Evolutionary conservation across 768 basidiomycete species (phyloP), one percentile per base, ranked within the genome.

Genomic region (Amyloporia xantha): DNA sequence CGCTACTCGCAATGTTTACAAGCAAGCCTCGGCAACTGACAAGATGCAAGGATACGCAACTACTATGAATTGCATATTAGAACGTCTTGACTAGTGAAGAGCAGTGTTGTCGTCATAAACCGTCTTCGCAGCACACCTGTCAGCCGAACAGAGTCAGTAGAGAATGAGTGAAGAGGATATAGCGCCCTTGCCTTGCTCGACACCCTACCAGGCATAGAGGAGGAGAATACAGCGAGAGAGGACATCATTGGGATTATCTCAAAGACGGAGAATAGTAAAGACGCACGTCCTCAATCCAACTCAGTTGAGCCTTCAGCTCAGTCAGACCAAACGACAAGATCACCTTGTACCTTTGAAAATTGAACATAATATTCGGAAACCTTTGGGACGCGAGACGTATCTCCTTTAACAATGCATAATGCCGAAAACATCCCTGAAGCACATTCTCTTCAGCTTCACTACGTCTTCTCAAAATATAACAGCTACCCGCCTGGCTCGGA

Each of bases 241-340:
- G n/a, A n/a, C n/a, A n/a, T n/a, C n/a, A n/a, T n/a, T n/a, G n/a
- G n/a, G n/a, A n/a, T n/a, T n/a, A n/a, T 33, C 30, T 7, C 9
- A 7, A 33, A 33, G 30, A 7, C 30, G 30, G 9, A 33, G 30
- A 15, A 7, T 15, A 33, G 15, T 7, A 33, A 39, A 19, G 33
- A 15, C 58, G 25, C 25, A 57, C 59, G 21, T 59, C 40, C 17
- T 76, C 73, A 38, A 53, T 60, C 75, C 76, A 77, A 5, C 63
- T 58, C 15, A 75, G 65, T 39, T 73, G 70, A 0, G 73, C 73
- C 48, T 73, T 68, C 19, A 76, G 42, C 44, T 77, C 75, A 0
- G 75, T 72, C 35, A 68, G 42, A 0, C 76, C 76, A 33, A 74
- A 71, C 43, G 62, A 65, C 43, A 77, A 52, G 27, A 74, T 62